Conservation (phyloP, 2,329 filamentous ascomycete species). For the Cytospora schulzeri region DNA sequence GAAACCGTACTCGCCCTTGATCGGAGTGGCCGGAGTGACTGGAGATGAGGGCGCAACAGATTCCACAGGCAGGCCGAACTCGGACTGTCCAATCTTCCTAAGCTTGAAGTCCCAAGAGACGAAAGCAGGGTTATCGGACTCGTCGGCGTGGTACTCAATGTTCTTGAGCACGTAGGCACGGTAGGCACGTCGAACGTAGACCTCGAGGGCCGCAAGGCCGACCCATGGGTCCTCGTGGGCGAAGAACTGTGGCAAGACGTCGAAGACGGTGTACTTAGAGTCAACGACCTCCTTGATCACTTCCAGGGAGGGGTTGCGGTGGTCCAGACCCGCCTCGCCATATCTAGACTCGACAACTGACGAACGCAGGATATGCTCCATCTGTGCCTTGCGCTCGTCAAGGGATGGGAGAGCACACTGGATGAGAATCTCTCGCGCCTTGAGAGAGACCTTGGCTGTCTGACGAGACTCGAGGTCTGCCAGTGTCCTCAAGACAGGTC, state of each 20-base stretch:
- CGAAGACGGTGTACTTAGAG: constrained; percentile 97
- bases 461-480: constrained; percentile 85
- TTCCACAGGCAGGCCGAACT: constrained; percentile 80
- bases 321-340: constrained; percentile 95
- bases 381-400: constrained; percentile 91
- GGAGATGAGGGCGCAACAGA: constrained; percentile 83
- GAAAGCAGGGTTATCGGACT: constrained; percentile 68
- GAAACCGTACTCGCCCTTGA: constrained; percentile 61
- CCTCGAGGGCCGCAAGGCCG: constrained; percentile 87
- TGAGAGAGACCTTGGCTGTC: constrained; percentile 94
- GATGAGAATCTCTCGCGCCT: constrained; percentile 95
- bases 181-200: constrained; percentile 95
- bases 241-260: constrained; percentile 94
- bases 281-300: constrained; percentile 97
- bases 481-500: constrained; percentile 77
- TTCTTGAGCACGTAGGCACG: constrained; percentile 90
- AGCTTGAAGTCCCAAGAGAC: constrained; percentile 96
- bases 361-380: constrained; percentile 97
- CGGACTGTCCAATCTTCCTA: constrained; percentile 87
- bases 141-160: constrained; percentile 84
- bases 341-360: constrained; percentile 97
- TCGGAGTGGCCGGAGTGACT: constrained; percentile 53
- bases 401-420: constrained; percentile 95
- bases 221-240: constrained; percentile 94
- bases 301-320: constrained; percentile 86